Evolutionary conservation across 345 rosid genomes (phyloP), one percentile per base, ranked within the genome.

Genomic region (Tarenaya hassleriana): DNA sequence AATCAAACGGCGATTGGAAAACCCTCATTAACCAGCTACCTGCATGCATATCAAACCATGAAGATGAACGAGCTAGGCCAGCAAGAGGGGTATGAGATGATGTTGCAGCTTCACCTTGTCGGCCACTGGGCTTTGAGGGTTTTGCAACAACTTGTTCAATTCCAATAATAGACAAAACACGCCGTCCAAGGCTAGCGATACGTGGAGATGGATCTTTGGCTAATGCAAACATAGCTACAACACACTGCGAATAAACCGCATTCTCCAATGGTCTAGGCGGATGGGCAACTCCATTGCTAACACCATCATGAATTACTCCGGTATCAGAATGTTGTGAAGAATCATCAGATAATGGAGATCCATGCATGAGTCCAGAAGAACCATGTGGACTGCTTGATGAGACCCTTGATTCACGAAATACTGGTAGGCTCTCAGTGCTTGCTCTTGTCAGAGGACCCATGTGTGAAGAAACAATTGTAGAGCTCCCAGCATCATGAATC

Each of bases 151-250:
- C 81, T 74, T 71, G 95, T 71, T 83, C 92, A 69, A 88, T 83
- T 41, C 95, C 97, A 38, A 85, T 79, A 61, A 83, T 70, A 7
- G 97, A 77, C 49, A 88, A 73, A 41, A 83, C 82, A 34, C 78
- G 67, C 39, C 78, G 74, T 45, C 92, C 95, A 50, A 88, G 77
- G 68, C 68, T 73, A 41, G 97, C 85, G 29, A 81, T 62, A 24
- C 82, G 87, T 31, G 95, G 97, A 57, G 95, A 88, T 17, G 97
- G 97, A 72, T 88, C 97, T 68, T 76, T 85, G 18, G 85, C 95
- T 67, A 88, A 77, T 54, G 82, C 63, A 70, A 70, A 77, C 82
- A 88, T 83, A 57, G 97, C 92, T 50, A 66, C 10, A 50, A 85
- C 82, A 64, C 87, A 83, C 34, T 74, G 85, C 13, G 87, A 77